Evolutionary conservation across 2,329 filamentous ascomycete species (phyloP).

Genomic region (Scedosporium minutisporum): DNA sequence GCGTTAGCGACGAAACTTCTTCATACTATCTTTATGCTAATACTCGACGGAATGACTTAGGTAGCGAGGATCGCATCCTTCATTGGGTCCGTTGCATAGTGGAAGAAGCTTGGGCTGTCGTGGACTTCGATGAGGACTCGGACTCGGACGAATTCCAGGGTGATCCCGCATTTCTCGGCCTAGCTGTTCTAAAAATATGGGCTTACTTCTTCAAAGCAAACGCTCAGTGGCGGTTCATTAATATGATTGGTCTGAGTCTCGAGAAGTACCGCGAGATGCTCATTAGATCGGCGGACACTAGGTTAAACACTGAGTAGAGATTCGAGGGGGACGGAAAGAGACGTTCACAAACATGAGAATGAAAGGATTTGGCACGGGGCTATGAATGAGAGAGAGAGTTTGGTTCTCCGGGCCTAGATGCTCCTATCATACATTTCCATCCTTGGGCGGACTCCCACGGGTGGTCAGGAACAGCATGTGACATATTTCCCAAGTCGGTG

Average conservation of each 20-base stretch:
- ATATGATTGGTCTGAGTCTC: conserved; percentile 31
- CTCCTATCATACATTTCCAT: too few species aligned
- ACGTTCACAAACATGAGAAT: too few species aligned
- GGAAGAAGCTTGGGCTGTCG: conserved; percentile 29
- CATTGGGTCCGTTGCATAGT: conserved; percentile 36
- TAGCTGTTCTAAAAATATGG: conserved; percentile 34
- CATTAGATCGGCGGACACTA: neutral
- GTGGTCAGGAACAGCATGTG: too few species aligned
- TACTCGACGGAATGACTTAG: conserved; percentile 12
- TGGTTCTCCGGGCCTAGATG: too few species aligned
- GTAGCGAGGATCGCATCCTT: conserved; percentile 32
- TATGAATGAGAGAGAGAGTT: too few species aligned
- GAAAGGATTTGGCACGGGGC: too few species aligned
- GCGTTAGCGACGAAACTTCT: too few species aligned
- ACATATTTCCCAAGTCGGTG: too few species aligned
- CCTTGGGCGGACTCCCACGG: too few species aligned
- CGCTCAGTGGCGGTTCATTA: conserved; percentile 38
- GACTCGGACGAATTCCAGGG: conserved; percentile 9
- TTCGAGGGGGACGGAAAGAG: too few species aligned
- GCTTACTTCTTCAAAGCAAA: conserved; percentile 36
- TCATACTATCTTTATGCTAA: too few species aligned
- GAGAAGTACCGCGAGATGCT: conserved; percentile 24
- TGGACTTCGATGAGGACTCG: conserved; percentile 25
- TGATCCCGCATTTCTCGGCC: conserved; percentile 21
- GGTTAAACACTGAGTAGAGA: too few species aligned